Evolutionary conservation across 805 yeast genomes (phyloP), one percentile per base, ranked within the genome.

Genomic region (Yamadazyma nakazawae): DNA sequence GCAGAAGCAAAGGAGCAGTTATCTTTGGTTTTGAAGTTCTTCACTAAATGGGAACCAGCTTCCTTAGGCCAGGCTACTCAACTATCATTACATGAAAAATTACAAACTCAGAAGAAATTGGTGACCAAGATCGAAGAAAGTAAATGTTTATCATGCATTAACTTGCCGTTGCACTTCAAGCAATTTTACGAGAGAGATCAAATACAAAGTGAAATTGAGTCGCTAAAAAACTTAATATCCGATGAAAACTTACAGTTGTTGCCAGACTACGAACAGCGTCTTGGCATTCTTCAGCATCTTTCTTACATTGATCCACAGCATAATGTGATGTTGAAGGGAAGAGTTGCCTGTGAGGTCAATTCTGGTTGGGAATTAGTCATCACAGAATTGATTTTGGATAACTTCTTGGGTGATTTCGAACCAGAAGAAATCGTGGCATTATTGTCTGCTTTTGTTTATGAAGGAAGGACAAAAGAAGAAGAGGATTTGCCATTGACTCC

Each of bases 391-490:
- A 80, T 94, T 14, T 74, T 94, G 56, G 96, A 92, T 59, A 94
- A 94, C 66, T 90, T 92, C 70, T 70, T 94, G 51, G 96, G 92
- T 26, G 95, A 89, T 48, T 91, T 87, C 61, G 95, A 91, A 52
- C 90, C 97, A 0, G 97, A 90, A 59, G 99, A 94, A 64, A 90
- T 94, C 51, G 97, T 91, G n/a, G 98, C 98, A 0, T 71, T 94
- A 41, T 67, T 94, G 28, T 89, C 97, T 0, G 88, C 87, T 32
- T 94, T 94, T 68, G 96, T 94, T 1, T 94, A 88, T 60, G 97
- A 94, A 59, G 98, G 97, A 1, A 75, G 80, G 14, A 74, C 79
- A 18, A 81, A 78, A 32, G 77, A 80, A 21, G 81, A 79, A 34
- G 95, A 84, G 49, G 83, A 80, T 7, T 80, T 78, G 1, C 67